Conservation (phyloP, 164 flowering plant genomes). For the Vitis riparia region DNA sequence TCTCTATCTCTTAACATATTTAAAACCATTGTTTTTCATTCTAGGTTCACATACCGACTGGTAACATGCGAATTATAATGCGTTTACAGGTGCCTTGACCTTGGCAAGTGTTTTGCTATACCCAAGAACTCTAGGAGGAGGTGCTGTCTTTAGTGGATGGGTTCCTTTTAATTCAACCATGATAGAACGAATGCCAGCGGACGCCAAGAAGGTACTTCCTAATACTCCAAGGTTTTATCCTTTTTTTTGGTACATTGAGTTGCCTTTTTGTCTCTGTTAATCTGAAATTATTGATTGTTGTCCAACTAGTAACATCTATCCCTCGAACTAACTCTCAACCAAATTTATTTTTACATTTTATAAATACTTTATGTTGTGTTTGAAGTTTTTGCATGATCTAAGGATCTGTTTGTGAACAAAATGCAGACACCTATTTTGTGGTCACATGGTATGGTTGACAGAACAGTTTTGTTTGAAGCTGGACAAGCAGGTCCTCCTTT, state of each 20-base stretch:
- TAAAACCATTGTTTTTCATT: too few relatives aligned
- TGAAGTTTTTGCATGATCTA: background rate
- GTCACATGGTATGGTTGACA: slow-evolving; percentile 86
- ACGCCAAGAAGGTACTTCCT: slow-evolving; percentile 67
- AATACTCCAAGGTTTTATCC: background rate
- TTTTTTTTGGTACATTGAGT: background rate
- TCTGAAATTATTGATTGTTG: background rate
- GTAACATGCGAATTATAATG: slow-evolving; percentile 1
- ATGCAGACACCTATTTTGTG: slow-evolving; percentile 90
- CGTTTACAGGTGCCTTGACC: slow-evolving; percentile 85
- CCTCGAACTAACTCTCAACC: background rate
- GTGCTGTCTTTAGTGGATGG: slow-evolving; percentile 95
- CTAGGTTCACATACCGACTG: background rate
- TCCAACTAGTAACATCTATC: background rate
- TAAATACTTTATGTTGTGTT: too few relatives aligned
- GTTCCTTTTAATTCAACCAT: slow-evolving; percentile 78
- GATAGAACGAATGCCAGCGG: slow-evolving; percentile 51
- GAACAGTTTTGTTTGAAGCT: slow-evolving; percentile 88
- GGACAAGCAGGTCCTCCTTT: slow-evolving; percentile 95
- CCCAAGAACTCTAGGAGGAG: slow-evolving; percentile 89
- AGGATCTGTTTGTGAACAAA: background rate
- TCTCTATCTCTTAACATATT: background rate
- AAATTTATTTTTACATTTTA: background rate
- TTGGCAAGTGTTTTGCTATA: slow-evolving; percentile 87
- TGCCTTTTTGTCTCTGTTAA: background rate